Conservation (phyloP, 148 eudicot genomes). For the Diospyros lotus region DNA sequence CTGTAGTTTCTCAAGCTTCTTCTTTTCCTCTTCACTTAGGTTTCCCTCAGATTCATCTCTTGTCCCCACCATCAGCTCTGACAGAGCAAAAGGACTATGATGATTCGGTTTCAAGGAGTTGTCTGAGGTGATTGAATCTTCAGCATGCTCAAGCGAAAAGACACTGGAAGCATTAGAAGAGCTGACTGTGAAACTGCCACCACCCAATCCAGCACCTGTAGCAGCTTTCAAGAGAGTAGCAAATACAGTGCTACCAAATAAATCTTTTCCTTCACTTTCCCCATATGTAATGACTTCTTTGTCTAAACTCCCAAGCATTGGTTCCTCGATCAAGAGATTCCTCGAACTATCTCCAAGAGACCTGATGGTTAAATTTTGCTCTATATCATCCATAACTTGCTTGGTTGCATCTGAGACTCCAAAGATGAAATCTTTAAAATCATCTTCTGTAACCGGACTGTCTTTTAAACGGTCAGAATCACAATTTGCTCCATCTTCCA, state of each 20-base stretch:
- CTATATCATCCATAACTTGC: constrained; percentile 14
- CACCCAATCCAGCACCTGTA: constrained; percentile 12
- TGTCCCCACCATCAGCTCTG: background rate
- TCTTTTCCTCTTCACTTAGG: constrained; percentile 26
- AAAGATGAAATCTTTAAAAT: constrained; percentile 10
- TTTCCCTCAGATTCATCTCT: constrained; percentile 13
- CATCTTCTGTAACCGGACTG: constrained; percentile 2
- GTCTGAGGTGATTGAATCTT: background rate
- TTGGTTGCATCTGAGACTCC: constrained; percentile 9
- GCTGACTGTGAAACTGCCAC: background rate
- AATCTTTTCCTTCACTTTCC: constrained; percentile 15
- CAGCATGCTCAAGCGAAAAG: constrained; percentile 10
- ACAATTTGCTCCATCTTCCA: background rate
- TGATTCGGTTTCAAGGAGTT: background rate
- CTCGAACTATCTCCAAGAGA: constrained; percentile 16
- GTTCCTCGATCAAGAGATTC: constrained; percentile 10
- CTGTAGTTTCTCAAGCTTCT: constrained; percentile 26
- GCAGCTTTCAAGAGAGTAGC: constrained; percentile 18
- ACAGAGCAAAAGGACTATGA: background rate
- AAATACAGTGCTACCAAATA: constrained; percentile 15
- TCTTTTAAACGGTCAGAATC: constrained; percentile 6
- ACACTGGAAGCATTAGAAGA: constrained; percentile 13
- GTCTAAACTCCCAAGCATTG: constrained; percentile 5
- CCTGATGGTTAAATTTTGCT: constrained; percentile 1
- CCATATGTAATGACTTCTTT: constrained; percentile 7